Conservation (phyloP, 148 eudicot genomes). For the Camellia sinensis region DNA sequence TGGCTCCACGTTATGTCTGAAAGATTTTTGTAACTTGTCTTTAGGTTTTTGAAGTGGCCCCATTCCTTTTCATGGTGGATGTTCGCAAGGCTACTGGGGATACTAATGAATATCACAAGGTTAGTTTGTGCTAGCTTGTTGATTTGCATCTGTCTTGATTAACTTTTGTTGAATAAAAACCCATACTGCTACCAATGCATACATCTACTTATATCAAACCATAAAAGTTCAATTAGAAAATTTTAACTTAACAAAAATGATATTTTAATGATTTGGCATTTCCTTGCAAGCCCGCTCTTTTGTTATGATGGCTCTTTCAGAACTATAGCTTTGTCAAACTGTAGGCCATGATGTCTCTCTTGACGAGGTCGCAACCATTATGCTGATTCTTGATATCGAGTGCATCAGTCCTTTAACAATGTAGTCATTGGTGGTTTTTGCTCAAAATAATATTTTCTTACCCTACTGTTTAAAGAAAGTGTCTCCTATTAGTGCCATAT, state of each 20-base stretch:
- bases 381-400: too few relatives aligned
- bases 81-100: conserved; percentile 69
- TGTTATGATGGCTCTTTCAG: not conserved
- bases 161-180: too few relatives aligned
- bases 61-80: conserved; percentile 97
- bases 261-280: not conserved
- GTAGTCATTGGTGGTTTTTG: too few relatives aligned
- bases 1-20: conserved; percentile 3
- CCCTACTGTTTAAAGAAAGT: too few relatives aligned
- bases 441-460: too few relatives aligned
- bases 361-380: too few relatives aligned
- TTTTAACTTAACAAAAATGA: not conserved
- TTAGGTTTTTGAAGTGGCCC: conserved; percentile 90
- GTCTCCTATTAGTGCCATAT: too few relatives aligned
- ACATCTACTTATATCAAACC: not conserved
- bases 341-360: not conserved
- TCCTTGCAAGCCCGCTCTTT: not conserved
- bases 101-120: conserved; percentile 89
- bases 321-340: not conserved
- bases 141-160: too few relatives aligned
- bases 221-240: not conserved
- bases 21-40: not conserved
- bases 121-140: not conserved
- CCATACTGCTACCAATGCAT: not conserved
- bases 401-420: too few relatives aligned